Evolutionary conservation across 139 green algal genomes (phyloP).

Genomic region (Coelastrella sp.): DNA sequence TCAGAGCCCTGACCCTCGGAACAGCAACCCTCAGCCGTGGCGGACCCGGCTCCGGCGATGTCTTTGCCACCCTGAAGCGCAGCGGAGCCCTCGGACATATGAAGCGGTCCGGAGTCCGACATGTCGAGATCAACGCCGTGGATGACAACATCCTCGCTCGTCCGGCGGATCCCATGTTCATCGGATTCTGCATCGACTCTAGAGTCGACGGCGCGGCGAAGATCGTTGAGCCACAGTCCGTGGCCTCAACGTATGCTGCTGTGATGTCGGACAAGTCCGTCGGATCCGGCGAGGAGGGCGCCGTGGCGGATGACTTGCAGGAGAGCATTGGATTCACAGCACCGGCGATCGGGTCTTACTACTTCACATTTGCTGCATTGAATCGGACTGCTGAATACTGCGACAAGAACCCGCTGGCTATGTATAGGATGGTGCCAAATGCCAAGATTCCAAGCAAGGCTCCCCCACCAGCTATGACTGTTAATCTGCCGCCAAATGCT

Average conservation of each 20-base stretch:
- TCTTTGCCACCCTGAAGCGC: conserved; percentile 14
- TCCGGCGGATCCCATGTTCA: conserved; percentile 75
- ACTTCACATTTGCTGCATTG: conserved; percentile 23
- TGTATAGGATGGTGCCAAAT: conserved; percentile 34
- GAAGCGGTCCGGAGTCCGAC: conserved; percentile 63
- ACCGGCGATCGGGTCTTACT: conserved; percentile 38
- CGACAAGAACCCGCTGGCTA: not conserved
- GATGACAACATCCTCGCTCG: conserved; percentile 82
- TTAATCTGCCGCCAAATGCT: conserved; percentile 44
- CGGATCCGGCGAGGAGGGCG: not conserved
- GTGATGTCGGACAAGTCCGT: not conserved
- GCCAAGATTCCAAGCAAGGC: conserved; percentile 20
- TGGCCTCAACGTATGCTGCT: conserved; percentile 12
- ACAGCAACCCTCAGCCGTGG: not conserved
- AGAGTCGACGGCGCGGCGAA: conserved; percentile 50
- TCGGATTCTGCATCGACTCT: conserved; percentile 64
- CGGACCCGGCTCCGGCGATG: not conserved
- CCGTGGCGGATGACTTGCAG: not conserved
- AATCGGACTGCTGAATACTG: not conserved
- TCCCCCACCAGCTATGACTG: conserved; percentile 11
- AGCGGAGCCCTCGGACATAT: conserved; percentile 67
- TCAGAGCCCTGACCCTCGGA: conserved; percentile 14
- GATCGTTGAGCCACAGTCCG: conserved; percentile 27
- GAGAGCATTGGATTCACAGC: conserved; percentile 13
- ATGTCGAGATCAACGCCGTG: conserved; percentile 74